A percentile compares a stretch with the other conserved stretches of the same genome.
Evolutionary conservation across 768 basidiomycete genomes (phyloP).

Genomic region (Suillus discolor): DNA sequence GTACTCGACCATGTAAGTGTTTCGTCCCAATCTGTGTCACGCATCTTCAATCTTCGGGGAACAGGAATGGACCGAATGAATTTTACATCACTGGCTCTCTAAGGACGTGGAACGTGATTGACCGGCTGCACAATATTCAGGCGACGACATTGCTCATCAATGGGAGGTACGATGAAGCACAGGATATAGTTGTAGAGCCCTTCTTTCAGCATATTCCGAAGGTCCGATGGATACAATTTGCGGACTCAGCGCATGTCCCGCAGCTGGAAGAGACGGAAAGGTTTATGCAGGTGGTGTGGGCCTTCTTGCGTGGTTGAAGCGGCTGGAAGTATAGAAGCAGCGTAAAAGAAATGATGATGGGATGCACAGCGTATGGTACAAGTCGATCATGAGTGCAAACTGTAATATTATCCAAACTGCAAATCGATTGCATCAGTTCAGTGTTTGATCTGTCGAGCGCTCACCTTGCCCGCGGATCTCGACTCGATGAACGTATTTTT

Average conservation of each 20-base stretch:
- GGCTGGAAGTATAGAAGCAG: neutral
- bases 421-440: neutral
- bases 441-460: neutral
- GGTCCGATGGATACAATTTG: slow-evolving; percentile 41
- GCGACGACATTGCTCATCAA: slow-evolving; percentile 39
- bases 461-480: neutral
- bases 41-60: slow-evolving; percentile 7
- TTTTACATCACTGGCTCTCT: slow-evolving; percentile 38
- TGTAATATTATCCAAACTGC: neutral
- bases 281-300: slow-evolving; percentile 35
- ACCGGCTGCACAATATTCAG: slow-evolving; percentile 34
- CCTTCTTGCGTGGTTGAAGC: slow-evolving; percentile 24
- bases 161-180: slow-evolving; percentile 40
- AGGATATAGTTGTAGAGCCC: slow-evolving; percentile 35
- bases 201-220: slow-evolving; percentile 35
- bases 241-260: slow-evolving; percentile 37
- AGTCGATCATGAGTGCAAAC: neutral
- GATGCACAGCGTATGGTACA: neutral
- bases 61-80: slow-evolving; percentile 43
- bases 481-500: neutral
- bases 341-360: neutral
- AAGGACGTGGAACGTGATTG: slow-evolving; percentile 38
- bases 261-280: slow-evolving; percentile 41
- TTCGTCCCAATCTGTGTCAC: neutral
- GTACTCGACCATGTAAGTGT: slow-evolving; percentile 46